Conservation (phyloP, 1,139 yeast species). For the Geotrichum cucujoidarum region DNA sequence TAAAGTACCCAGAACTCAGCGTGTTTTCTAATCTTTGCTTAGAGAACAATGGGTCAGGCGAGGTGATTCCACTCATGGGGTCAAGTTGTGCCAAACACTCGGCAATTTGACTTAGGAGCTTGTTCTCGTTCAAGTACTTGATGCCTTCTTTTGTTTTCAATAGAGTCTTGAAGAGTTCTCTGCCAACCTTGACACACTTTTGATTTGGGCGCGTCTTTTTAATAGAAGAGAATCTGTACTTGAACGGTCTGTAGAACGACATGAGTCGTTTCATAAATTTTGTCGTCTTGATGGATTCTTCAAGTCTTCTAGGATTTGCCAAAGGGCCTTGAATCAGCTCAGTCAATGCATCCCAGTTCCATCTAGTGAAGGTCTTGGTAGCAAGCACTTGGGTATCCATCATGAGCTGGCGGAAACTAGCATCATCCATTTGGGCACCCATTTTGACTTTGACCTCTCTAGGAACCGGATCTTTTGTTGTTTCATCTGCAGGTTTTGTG, state of each 20-base stretch:
- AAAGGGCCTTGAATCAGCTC: constrained; percentile 78
- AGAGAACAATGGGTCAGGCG: constrained; percentile 71
- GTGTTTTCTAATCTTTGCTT: constrained; percentile 56
- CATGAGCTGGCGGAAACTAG: constrained; percentile 61
- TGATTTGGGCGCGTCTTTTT: constrained; percentile 48
- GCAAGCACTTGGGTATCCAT: constrained; percentile 65
- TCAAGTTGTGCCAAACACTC: constrained; percentile 85
- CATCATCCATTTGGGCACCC: constrained; percentile 60
- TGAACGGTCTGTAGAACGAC: constrained; percentile 88
- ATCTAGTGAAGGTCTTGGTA: constrained; percentile 71
- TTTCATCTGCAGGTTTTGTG: constrained; percentile 1
- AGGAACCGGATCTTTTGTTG: constrained; percentile 35
- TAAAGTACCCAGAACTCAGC: constrained; percentile 69
- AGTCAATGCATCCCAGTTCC: constrained; percentile 80
- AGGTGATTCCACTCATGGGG: constrained; percentile 68
- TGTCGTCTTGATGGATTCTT: constrained; percentile 72
- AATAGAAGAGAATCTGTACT: constrained; percentile 70
- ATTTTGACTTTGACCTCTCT: constrained; percentile 43
- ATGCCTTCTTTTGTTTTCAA: constrained; percentile 61
- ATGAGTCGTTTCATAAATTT: constrained; percentile 79
- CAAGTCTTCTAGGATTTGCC: constrained; percentile 62
- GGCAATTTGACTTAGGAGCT: constrained; percentile 77
- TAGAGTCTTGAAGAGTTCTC: constrained; percentile 64
- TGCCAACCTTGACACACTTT: constrained; percentile 64
- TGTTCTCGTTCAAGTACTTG: constrained; percentile 63